Percentiles rank a stretch among this genome's conserved stretches.
Conservation (phyloP, 1,139 yeast species). For the Entelexis paramagnoliae region DNA sequence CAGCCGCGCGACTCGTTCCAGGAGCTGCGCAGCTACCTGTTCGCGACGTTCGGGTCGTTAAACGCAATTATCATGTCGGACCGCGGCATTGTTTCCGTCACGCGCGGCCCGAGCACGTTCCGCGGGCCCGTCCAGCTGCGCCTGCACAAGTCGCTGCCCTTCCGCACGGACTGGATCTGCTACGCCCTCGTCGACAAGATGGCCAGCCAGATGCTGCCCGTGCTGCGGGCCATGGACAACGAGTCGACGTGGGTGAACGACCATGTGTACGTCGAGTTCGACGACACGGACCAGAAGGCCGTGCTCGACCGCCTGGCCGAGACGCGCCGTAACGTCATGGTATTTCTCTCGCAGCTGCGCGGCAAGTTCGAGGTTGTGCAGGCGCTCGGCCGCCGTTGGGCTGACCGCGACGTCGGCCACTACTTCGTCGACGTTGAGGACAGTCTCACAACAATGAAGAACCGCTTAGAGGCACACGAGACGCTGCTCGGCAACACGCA, state of each 20-base stretch:
- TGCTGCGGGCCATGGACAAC: neutral
- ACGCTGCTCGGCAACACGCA: constrained; percentile 8
- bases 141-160: neutral
- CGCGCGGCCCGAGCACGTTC: neutral
- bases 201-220: neutral
- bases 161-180: constrained; percentile 7
- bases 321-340: constrained; percentile 1
- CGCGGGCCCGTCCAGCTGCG: constrained; percentile 3
- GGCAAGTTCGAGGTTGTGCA: constrained; percentile 2
- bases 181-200: constrained; percentile 2
- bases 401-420: neutral
- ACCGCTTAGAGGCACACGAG: constrained; percentile 9
- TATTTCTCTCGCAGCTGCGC: neutral
- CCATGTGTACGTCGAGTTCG: constrained; percentile 9
- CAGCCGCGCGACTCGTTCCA: constrained; percentile 1
- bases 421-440: constrained; percentile 2
- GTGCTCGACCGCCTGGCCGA: constrained; percentile 6
- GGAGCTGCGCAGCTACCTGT: constrained; percentile 2
- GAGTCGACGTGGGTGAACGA: constrained; percentile 8
- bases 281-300: neutral
- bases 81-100: neutral
- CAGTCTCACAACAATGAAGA: constrained; percentile 3
- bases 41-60: neutral
- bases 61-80: neutral
- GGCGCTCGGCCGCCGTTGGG: neutral